Conservation (phyloP, 768 basidiomycete genomes). For the Hygrophoropsis aurantiaca region DNA sequence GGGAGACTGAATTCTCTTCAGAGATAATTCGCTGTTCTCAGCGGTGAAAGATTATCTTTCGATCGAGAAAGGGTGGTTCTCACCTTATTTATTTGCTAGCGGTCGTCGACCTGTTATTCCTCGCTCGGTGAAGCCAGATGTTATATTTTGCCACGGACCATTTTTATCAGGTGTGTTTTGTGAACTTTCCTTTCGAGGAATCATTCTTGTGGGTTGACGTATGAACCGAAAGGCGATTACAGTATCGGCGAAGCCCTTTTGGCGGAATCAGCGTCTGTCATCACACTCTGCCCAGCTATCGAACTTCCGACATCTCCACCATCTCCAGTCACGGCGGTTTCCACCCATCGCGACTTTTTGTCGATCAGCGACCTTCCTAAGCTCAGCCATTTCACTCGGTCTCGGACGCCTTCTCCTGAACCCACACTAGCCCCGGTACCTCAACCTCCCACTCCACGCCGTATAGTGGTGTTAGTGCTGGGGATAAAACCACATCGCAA, state of each 20-base stretch:
- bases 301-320: conserved; percentile 18
- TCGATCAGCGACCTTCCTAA: conserved; percentile 40
- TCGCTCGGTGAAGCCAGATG: conserved; percentile 61
- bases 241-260: conserved; percentile 56
- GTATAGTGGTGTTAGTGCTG: conserved; percentile 56
- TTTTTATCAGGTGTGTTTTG: conserved; percentile 48
- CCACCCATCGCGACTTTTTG: conserved; percentile 25
- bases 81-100: conserved; percentile 64
- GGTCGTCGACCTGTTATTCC: conserved; percentile 59
- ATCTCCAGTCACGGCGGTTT: conserved; percentile 8
- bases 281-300: conserved; percentile 43
- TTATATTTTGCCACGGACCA: conserved; percentile 65
- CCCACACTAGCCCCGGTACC: conserved; percentile 43
- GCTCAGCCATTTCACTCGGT: conserved; percentile 38
- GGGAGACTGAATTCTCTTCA: conserved; percentile 17
- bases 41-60: conserved; percentile 62
- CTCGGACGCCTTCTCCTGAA: conserved; percentile 52
- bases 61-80: conserved; percentile 69
- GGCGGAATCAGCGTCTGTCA: conserved; percentile 53
- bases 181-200: neutral
- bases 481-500: conserved; percentile 62
- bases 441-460: conserved; percentile 44
- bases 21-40: conserved; percentile 58
- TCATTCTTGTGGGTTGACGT: neutral
- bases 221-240: conserved; percentile 50